Conservation (phyloP, 768 basidiomycete species). For the Russula virescens region DNA sequence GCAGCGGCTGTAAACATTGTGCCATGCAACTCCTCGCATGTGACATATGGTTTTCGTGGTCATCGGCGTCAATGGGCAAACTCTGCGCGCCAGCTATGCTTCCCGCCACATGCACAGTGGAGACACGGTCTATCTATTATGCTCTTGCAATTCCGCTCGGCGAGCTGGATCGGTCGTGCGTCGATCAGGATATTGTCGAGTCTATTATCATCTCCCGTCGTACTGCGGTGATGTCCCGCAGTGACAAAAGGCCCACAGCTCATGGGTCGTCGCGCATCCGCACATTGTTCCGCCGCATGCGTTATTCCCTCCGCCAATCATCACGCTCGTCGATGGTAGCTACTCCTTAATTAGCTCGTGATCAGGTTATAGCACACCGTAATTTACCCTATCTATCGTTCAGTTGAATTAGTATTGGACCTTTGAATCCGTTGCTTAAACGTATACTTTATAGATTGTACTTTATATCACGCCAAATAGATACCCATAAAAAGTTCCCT, state of each 20-base stretch:
- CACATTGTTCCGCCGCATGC: constrained; percentile 1
- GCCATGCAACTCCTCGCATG: constrained; percentile 7
- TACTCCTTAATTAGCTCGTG: neutral
- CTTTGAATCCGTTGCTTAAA: neutral
- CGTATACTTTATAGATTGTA: too few species aligned
- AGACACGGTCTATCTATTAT: constrained; percentile 2
- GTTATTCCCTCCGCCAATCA: neutral
- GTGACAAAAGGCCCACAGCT: neutral
- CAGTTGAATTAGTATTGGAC: neutral
- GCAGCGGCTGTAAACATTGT: neutral
- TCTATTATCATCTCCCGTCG: constrained; percentile 1
- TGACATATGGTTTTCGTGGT: constrained; percentile 3
- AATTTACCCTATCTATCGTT: neutral
- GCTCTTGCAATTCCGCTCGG: constrained; percentile 12
- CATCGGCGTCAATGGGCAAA: neutral
- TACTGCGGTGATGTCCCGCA: too few species aligned
- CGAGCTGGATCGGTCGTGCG: constrained; percentile 1
- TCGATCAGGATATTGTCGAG: constrained; percentile 7
- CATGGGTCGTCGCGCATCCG: constrained; percentile 3
- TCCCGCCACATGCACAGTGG: neutral
- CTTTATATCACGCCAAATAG: neutral
- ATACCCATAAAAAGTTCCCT: neutral
- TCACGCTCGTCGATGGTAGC: neutral
- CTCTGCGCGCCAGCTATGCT: constrained; percentile 3
- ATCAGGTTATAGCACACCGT: too few species aligned